phyloP scores from a whole-genome alignment of 192 early-diverging fungal species.

The Pilaira anomala region DNA sequence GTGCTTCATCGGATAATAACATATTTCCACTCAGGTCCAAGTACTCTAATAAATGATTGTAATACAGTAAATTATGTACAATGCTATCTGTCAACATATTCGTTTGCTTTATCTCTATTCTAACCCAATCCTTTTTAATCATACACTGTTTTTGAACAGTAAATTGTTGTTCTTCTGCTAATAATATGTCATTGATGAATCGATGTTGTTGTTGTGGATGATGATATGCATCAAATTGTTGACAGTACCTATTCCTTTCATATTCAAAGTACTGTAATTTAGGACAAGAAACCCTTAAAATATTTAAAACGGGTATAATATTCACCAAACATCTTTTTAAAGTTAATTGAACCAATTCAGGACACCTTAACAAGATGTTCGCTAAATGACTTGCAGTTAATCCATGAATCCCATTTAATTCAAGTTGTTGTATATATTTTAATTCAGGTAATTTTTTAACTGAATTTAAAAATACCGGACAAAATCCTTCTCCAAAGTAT shows the following conservation, averaged over 20 bases:
- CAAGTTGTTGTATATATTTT: not conserved
- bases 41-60: not conserved
- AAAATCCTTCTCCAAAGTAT: not conserved
- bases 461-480: not conserved
- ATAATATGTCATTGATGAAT: too few species aligned
- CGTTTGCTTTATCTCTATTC: not conserved
- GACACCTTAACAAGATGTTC: not conserved
- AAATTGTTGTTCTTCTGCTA: not conserved
- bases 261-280: conserved; percentile 9
- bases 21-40: not conserved
- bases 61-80: not conserved
- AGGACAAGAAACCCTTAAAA: conserved; percentile 3
- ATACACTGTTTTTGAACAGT: not conserved
- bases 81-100: conserved; percentile 2
- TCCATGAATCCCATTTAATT: conserved; percentile 19
- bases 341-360: not conserved
- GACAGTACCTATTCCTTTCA: conserved; percentile 15
- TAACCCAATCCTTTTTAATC: not conserved
- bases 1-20: not conserved
- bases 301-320: conserved; percentile 17
- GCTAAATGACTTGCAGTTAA: conserved; percentile 8
- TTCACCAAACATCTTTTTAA: conserved; percentile 14
- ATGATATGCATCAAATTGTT: not conserved
- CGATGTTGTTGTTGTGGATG: not conserved
- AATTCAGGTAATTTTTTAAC: not conserved